phyloP scores from a whole-genome alignment of 2,329 filamentous ascomycete genomes.

The Colletotrichum theobromicola region DNA sequence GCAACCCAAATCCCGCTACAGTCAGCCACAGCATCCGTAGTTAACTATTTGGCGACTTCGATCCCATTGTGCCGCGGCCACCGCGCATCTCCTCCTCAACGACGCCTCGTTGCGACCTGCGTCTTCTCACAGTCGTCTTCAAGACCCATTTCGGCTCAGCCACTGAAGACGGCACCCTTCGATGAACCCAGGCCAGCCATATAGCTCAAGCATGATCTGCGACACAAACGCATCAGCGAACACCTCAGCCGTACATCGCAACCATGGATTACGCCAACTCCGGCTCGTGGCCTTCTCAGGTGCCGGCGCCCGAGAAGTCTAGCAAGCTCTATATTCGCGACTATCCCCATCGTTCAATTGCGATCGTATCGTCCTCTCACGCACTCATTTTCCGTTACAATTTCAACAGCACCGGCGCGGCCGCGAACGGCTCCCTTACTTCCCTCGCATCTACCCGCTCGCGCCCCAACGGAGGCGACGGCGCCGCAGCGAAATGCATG shows the following conservation, averaged over 20 bases:
- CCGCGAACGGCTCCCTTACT: conserved; percentile 62
- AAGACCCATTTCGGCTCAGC: not conserved
- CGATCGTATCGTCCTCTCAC: conserved; percentile 79
- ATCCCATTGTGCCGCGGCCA: not conserved
- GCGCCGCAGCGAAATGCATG: conserved; percentile 72
- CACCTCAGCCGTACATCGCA: not conserved
- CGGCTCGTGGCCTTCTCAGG: conserved; percentile 49
- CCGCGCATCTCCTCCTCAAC: not conserved
- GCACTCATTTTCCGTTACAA: conserved; percentile 86
- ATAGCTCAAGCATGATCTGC: conserved; percentile 9
- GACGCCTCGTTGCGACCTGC: not conserved
- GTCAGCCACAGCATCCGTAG: conserved; percentile 7
- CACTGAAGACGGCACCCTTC: not conserved
- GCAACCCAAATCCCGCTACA: conserved; percentile 11
- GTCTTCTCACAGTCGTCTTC: not conserved
- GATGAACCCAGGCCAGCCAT: not conserved
- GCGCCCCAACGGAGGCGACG: conserved; percentile 45
- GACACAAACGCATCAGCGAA: not conserved
- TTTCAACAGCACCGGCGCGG: conserved; percentile 64
- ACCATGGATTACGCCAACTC: conserved; percentile 54
- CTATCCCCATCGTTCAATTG: conserved; percentile 85
- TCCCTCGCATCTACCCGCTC: conserved; percentile 54
- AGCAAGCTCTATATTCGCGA: conserved; percentile 87
- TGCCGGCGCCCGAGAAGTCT: conserved; percentile 61
- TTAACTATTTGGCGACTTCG: not conserved